These are phyloP conservation scores for Tylopilus sp. DNA, from an alignment of 768 basidiomycete species.

Conservation along the genomic window DNA sequence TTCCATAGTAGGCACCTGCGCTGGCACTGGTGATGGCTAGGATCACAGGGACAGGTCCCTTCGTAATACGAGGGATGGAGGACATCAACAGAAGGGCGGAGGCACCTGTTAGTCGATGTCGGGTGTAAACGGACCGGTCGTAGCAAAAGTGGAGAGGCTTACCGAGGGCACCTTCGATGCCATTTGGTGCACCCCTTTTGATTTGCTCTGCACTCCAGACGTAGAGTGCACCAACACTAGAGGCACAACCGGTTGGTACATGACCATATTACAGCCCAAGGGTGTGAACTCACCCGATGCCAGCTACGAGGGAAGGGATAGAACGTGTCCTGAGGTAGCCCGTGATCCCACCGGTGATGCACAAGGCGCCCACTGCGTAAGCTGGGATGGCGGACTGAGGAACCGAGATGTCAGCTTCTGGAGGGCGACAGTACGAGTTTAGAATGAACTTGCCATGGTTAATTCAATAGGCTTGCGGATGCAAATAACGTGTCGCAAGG, in stretches of 20 bases:
- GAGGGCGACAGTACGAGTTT: neutral
- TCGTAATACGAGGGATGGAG: constrained; percentile 65
- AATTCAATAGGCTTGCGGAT: constrained; percentile 21
- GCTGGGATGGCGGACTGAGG: constrained; percentile 78
- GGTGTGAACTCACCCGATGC: constrained; percentile 55
- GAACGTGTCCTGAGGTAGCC: constrained; percentile 73
- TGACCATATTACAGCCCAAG: too few species aligned
- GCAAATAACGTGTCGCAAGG: neutral
- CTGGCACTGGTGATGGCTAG: constrained; percentile 60
- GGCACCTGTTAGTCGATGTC: constrained; percentile 46
- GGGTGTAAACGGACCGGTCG: neutral
- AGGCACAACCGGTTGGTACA: constrained; percentile 2
- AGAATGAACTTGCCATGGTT: constrained; percentile 30
- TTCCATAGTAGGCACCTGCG: constrained; percentile 67
- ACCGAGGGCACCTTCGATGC: constrained; percentile 80
- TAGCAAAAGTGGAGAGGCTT: constrained; percentile 18
- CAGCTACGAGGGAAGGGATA: constrained; percentile 79
- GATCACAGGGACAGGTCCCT: constrained; percentile 69
- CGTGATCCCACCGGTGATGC: constrained; percentile 71
- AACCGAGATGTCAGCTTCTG: constrained; percentile 24
- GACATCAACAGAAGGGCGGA: constrained; percentile 73
- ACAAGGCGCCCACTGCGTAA: constrained; percentile 71
- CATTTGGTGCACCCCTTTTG: constrained; percentile 65
- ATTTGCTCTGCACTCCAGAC: constrained; percentile 77
- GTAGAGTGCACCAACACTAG: constrained; percentile 74